Evolutionary conservation across 257 asterid genomes (phyloP), one percentile per base, ranked within the genome.

Genomic region (Nicotiana tabacum): DNA sequence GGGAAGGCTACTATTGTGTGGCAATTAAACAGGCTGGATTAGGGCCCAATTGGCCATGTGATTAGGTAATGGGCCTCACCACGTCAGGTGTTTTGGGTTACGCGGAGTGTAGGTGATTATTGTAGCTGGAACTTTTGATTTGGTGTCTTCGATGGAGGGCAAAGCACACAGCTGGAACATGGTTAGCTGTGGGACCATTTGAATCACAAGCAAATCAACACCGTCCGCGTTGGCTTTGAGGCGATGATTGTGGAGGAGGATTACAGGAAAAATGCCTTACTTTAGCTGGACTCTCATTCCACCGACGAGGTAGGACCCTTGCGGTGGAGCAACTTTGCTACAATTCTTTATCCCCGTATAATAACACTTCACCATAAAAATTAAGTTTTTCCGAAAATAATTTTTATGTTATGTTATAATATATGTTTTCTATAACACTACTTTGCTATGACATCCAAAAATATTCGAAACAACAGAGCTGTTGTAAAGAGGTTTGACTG

Each of bases 31-130:
- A 91, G 93, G 88, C 89, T 88, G 93, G 90, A 86, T 7, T 66
- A 24, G 89, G 92, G 84, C 91, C 92, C 89, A 11, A 33, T 72
- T 53, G 56, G 84, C 64, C 92, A 90, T 88, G 93, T 91, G 92
- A 87, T 66, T 39, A 4, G 86, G 83, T 79, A 83, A 76, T 81
- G 85, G 83, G 80, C 64, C 37, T 67, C 9, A 84, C 90, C 92
- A 90, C 91, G 86, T 90, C 90, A 86, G 55, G 60, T 30, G 46
- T 58, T 3, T 58, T 67, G 82, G 82, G 68, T 37, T 61, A n/a
- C 48, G 55, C 82, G 13, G 60, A 74, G 39, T 61, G n/a, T 77
- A 16, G 77, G 21, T 13, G 35, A 13, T 27, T 33, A 24, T 24
- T 17, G 9, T 43, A 60, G 61, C 21, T 29, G 57, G 55, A 60